Evolutionary conservation across 331 rosid species (phyloP), one percentile per base, ranked within the genome.

Genomic region (Malus hybrid): DNA sequence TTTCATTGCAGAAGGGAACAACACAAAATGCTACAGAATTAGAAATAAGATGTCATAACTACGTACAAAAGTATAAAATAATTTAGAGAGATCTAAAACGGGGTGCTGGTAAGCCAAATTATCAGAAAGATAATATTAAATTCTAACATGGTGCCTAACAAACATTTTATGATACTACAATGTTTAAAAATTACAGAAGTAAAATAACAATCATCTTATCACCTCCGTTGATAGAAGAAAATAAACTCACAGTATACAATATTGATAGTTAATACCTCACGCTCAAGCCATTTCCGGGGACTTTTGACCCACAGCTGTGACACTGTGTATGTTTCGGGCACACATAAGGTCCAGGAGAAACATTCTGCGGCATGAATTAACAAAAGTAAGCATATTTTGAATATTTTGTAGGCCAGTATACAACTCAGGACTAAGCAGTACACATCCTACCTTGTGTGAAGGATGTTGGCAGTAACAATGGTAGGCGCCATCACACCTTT

Each of bases 391-490:
- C 74, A 75, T 29, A 36, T 24, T 74, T 50, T 50, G 8, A 48
- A 31, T 60, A 69, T 50, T 52, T 52, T 2, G 20, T 16, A 77
- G 12, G 14, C 42, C 6, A 69, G 76, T 50, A 59, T 70, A 65
- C 63, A 80, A 65, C 70, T 71, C 73, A 39, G 32, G 9, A 56
- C 59, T 54, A 79, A 74, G 69, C 78, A 64, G 76, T 32, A 54
- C 13, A 22, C 31, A 73, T 48, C 70, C 79, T 82, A 89, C 99
- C 99, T 95, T 95, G 65, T 92, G 99, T 10, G 99, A 90, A 78
- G 99, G 99, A 80, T 90, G 97, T 78, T 88, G 88, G 82, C 99
- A 95, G 86, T 92, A 95, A 83, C 99, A 95, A 77, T 95, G 99
- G 78, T 92, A 93, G 73, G 99, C 98, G 68, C 97, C 98, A 79